phyloP scores from a whole-genome alignment of 2,329 filamentous ascomycete species.

The Calonectria multiphialidica region DNA sequence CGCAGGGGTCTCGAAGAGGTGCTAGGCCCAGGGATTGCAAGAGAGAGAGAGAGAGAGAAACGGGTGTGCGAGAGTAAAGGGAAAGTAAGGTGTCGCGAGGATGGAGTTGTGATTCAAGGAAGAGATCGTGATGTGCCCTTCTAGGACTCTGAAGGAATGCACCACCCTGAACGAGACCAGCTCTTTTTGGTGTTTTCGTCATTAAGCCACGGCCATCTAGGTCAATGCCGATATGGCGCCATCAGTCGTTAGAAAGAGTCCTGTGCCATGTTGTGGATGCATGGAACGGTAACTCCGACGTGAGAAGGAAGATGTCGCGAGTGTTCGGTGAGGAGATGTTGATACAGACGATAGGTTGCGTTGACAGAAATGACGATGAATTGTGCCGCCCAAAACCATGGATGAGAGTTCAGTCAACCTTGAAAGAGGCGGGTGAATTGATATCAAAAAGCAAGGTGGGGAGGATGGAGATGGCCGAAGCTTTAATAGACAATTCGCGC shows the following conservation, averaged over 20 bases:
- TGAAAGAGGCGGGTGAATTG: slow-evolving; percentile 20
- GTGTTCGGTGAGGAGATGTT: slow-evolving; percentile 28
- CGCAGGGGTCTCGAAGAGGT: slow-evolving; percentile 36
- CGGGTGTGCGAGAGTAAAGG: slow-evolving; percentile 39
- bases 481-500: slow-evolving; percentile 21
- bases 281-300: slow-evolving; percentile 29
- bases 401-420: slow-evolving; percentile 28
- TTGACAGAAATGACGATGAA: slow-evolving; percentile 30
- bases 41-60: slow-evolving; percentile 30
- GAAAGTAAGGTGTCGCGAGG: slow-evolving; percentile 40
- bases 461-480: slow-evolving; percentile 3
- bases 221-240: slow-evolving; percentile 33
- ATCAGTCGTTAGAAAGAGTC: slow-evolving; percentile 39
- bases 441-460: slow-evolving; percentile 20
- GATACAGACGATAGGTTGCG: slow-evolving; percentile 38
- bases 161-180: slow-evolving; percentile 36
- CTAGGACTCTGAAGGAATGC: slow-evolving; percentile 36
- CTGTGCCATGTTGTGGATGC: slow-evolving; percentile 34
- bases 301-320: slow-evolving; percentile 34
- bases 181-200: slow-evolving; percentile 37
- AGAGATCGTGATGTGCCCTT: slow-evolving; percentile 46
- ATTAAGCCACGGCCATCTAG: slow-evolving; percentile 41
- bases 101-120: slow-evolving; percentile 44
- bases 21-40: slow-evolving; percentile 30
- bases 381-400: slow-evolving; percentile 33